Evolutionary conservation across 805 yeast species (phyloP), one percentile per base, ranked within the genome.

Genomic region (Pichia thaimueangensis): DNA sequence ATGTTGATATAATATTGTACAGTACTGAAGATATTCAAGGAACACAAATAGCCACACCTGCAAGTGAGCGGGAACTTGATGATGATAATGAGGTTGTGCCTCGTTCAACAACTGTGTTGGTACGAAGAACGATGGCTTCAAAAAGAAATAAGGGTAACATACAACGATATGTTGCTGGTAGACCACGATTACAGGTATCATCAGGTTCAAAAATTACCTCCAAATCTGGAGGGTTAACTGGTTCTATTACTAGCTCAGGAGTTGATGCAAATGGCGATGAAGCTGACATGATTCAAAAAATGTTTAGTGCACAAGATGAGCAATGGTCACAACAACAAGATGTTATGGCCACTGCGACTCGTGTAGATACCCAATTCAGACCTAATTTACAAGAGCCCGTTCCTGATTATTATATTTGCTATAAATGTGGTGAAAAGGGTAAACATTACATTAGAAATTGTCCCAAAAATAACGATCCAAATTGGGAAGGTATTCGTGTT

Each of bases 321-420:
- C 95, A 86, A 48, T 93, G 99, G 99, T 83, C 83, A 42, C 86
- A 84, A 54, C 86, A 96, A 1, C 98, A 93, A 61, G 91, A 86
- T 49, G 83, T 78, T 43, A 81, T 93, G 82, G 83, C 96, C 3
- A 74, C 78, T 4, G 95, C 91, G 16, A 80, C 88, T 23, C 82
- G 94, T 13, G 78, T 89, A 2, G 65, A 62, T 28, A 47, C 43
- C 9, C n/a, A n/a, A n/a, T 44, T 46, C 6, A 48, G 57, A 41
- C 43, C 52, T 7, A 49, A 48, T 49, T 60, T 70, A 51, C 95
- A 86, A 44, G 89, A 82, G 50, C 73, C 76, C 6, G 96, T 96
- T 9, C 98, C 98, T 1, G 91, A 96, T 6, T 95, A 95, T 1
- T 93, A 93, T 56, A 83, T 91, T 59, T 93, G 99, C 62, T 91